These are phyloP conservation scores for Plectranthus barbatus DNA, from an alignment of 257 asterid genomes.

Conservation along the genomic window DNA sequence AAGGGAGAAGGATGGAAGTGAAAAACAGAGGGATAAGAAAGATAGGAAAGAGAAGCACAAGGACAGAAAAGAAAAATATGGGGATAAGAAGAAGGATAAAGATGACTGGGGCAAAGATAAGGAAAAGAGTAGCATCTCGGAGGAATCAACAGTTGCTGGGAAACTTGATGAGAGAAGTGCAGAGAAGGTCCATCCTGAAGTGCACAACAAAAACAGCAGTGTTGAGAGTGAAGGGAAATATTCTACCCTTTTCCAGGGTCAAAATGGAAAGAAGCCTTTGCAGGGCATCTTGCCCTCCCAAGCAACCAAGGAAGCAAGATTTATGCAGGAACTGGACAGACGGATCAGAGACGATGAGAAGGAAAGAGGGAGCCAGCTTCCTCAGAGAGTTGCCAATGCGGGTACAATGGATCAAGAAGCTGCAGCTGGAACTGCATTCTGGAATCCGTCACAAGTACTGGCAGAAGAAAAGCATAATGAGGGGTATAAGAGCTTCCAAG, in stretches of 20 bases:
- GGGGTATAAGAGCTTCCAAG: conserved; percentile 29
- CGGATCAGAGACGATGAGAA: conserved; percentile 46
- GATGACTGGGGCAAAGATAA: conserved; percentile 42
- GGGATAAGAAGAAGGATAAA: conserved; percentile 50
- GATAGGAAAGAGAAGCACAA: conserved; percentile 53
- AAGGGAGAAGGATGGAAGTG: conserved; percentile 57
- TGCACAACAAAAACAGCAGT: conserved; percentile 18
- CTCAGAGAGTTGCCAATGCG: conserved; percentile 25
- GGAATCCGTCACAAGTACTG: conserved; percentile 23
- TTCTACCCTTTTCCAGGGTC: conserved; percentile 26
- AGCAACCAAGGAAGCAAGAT: conserved; percentile 37
- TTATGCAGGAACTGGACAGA: conserved; percentile 48
- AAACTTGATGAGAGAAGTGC: conserved; percentile 31
- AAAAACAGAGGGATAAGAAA: conserved; percentile 54
- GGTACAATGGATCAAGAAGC: conserved; percentile 28
- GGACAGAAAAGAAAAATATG: conserved; percentile 53
- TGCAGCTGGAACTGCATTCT: conserved; percentile 20
- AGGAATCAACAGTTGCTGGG: conserved; percentile 42
- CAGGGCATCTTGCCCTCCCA: conserved; percentile 20
- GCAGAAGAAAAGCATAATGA: conserved; percentile 32
- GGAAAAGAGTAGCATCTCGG: conserved; percentile 57
- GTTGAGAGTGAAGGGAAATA: conserved; percentile 22
- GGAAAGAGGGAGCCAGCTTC: conserved; percentile 30
- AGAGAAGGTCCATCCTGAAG: conserved; percentile 30
- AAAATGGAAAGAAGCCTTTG: conserved; percentile 36